Evolutionary conservation across 495 filamentous ascomycete species (phyloP).

Genomic region (Copromyces sp.): DNA sequence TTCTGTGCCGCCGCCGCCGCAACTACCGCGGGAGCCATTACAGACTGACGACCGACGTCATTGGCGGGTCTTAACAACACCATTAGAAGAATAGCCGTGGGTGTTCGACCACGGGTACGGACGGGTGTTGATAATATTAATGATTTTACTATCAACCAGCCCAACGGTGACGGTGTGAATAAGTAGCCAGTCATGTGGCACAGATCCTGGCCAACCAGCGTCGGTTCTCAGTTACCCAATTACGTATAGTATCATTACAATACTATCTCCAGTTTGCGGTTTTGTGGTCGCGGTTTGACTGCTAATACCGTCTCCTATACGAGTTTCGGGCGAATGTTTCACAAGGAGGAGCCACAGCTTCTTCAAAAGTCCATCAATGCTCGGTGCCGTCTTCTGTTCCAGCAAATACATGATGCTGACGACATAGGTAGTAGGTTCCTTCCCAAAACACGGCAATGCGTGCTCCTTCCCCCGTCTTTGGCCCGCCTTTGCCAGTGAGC

Average conservation of each 20-base stretch:
- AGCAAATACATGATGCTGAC: not conserved
- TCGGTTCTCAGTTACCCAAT: not conserved
- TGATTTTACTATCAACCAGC: not conserved
- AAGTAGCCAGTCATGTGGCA: not conserved
- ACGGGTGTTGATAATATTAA: not conserved
- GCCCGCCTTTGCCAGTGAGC: not conserved
- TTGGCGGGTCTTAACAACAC: not conserved
- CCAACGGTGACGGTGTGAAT: not conserved
- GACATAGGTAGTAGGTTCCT: not conserved
- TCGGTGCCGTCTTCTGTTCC: not conserved
- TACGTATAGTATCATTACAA: not conserved
- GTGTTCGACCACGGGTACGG: not conserved
- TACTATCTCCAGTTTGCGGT: not conserved
- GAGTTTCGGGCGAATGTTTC: not conserved
- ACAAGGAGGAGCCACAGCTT: not conserved
- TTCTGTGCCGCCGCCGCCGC: not conserved
- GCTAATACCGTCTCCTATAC: not conserved
- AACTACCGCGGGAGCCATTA: not conserved
- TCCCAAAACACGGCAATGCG: not conserved
- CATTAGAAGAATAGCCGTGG: not conserved
- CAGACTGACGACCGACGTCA: not conserved
- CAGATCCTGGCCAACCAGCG: not conserved
- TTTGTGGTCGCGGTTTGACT: not conserved
- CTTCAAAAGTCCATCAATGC: not conserved
- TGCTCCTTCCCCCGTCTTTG: not conserved